Evolutionary conservation across 192 early-diverging fungal species (phyloP).

Genomic region (Coemansia sp.): DNA sequence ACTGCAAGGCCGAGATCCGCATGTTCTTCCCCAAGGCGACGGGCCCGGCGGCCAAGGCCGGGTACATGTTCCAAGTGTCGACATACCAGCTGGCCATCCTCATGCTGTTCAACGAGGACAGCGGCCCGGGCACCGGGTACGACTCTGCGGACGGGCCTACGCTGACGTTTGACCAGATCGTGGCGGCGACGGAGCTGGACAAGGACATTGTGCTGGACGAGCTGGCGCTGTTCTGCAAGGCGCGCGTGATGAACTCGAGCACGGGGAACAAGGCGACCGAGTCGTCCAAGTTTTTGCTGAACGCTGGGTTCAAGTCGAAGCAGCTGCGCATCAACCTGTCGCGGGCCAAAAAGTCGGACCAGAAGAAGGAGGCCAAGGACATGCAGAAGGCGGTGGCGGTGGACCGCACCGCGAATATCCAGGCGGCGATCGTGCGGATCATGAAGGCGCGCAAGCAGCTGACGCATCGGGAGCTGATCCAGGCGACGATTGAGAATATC

Average conservation of each 20-base stretch:
- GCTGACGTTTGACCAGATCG: constrained; percentile 71
- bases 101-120: constrained; percentile 78
- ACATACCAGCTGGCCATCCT: constrained; percentile 95
- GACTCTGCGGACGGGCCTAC: constrained; percentile 32
- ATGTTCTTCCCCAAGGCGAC: constrained; percentile 78
- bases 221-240: constrained; percentile 78
- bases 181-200: constrained; percentile 69
- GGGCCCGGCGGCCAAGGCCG: constrained; percentile 71
- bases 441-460: constrained; percentile 97
- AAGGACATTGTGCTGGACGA: constrained; percentile 65
- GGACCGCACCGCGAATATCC: constrained; percentile 90
- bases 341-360: constrained; percentile 78
- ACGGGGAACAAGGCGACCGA: constrained; percentile 11
- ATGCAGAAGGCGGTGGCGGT: constrained; percentile 91
- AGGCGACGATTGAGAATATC: constrained; percentile 87
- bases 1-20: constrained; percentile 89
- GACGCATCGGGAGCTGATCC: constrained; percentile 79
- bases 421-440: constrained; percentile 98
- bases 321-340: constrained; percentile 89
- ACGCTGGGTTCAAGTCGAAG: constrained; percentile 82
- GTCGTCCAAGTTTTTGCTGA: constrained; percentile 65
- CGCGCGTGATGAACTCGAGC: constrained; percentile 64
- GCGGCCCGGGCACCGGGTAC: constrained; percentile 60
- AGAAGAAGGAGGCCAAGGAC: constrained; percentile 87
- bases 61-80: constrained; percentile 59